Conservation (phyloP, 1,284 basidiomycete species). For the Fomitopsis palustris region DNA sequence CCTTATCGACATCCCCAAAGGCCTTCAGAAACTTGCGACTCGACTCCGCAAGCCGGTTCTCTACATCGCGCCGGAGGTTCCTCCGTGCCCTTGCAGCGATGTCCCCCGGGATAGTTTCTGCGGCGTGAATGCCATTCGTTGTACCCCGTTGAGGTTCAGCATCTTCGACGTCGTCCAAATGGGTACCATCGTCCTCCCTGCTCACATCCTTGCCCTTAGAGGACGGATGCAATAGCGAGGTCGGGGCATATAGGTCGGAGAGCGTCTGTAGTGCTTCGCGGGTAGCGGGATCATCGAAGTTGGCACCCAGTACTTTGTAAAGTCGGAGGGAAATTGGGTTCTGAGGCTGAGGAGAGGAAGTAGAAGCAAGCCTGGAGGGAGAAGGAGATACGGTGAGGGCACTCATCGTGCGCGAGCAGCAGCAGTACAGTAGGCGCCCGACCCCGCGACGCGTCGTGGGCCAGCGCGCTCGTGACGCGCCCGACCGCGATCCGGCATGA, state of each 20-base stretch:
- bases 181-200: constrained; percentile 27
- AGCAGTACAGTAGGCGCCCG: constrained; percentile 1
- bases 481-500: background rate
- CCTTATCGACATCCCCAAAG: constrained; percentile 85
- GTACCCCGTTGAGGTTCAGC: constrained; percentile 13
- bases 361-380: constrained; percentile 13
- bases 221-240: constrained; percentile 1
- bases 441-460: background rate
- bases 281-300: constrained; percentile 79
- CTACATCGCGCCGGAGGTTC: constrained; percentile 81
- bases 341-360: constrained; percentile 22
- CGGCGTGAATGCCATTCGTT: constrained; percentile 13
- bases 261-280: constrained; percentile 81
- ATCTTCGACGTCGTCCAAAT: constrained; percentile 23
- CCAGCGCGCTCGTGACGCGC: background rate
- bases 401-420: constrained; percentile 17
- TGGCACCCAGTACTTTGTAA: constrained; percentile 84
- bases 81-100: constrained; percentile 69
- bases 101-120: constrained; percentile 17
- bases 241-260: constrained; percentile 65
- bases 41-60: constrained; percentile 74
- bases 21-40: constrained; percentile 80
- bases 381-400: constrained; percentile 18
- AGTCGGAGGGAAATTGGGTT: constrained; percentile 81
- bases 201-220: constrained; percentile 30